Evolutionary conservation across 176 grass and related monocot species (phyloP), one percentile per base, ranked within the genome.

Genomic region (Puya raimondii): DNA sequence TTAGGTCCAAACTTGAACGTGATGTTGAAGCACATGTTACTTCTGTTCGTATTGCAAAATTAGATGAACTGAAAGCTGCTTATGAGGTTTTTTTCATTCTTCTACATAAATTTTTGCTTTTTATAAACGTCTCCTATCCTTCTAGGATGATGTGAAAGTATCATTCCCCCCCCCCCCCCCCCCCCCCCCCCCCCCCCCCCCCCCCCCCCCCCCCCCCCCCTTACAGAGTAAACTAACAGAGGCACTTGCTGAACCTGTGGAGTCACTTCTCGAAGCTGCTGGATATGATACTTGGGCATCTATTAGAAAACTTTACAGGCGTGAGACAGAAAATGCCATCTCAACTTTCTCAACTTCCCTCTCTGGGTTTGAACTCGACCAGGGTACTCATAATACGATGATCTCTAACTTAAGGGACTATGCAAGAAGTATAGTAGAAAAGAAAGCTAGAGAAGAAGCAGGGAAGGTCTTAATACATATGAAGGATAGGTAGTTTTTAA

Each of bases 381-480:
- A 88, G 50, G 70, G 51, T 47, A 72, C 72, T 83, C 80, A 29
- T 64, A 65, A 50, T 68, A 76, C 81, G 65, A 85, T 85, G 83
- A 53, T 84, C 22, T 67, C 77, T 61, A 81, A 85, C 71, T 80
- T 97, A 66, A 85, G 73, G 81, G 74, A 90, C 51, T 70, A 89
- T 76, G 85, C 81, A 25, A 87, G 77, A 88, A 78, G 53, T 52
- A 63, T 92, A 48, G 86, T 97, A 42, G 81, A 82, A 74, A 81
- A 78, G 56, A 92, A 88, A 85, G 86, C 93, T 54, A 89, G 68
- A 85, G 89, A 97, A 81, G 82, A 83, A 89, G 86, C 86, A 68
- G 82, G 65, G 71, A 86, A 90, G 20, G 72, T 82, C 81, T 75
- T 97, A 66, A 85, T 92, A 49, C 84, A 50, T 69, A 97, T 97